Percentiles rank a stretch among this genome's conserved stretches.
These are phyloP conservation scores for Trichosporon sp. DNA, from an alignment of 1,284 basidiomycete genomes.

Conservation along the genomic window DNA sequence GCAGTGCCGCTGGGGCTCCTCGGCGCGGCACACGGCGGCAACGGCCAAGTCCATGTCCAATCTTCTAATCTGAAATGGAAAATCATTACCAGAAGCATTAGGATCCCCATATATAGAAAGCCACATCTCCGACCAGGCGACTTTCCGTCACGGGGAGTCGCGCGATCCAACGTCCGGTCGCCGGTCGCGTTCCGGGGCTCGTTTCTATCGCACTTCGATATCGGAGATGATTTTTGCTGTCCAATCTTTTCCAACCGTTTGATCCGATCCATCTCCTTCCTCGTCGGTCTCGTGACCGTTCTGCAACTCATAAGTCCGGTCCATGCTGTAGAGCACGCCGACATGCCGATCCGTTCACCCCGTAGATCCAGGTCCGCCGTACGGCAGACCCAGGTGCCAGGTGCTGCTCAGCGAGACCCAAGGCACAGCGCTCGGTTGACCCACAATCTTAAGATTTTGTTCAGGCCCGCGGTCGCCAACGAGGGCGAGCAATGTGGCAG, in stretches of 20 bases:
- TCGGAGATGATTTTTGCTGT: conserved; percentile 11
- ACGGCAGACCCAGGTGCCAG: not conserved
- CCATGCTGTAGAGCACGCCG: not conserved
- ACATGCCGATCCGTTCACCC: not conserved
- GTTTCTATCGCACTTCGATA: not conserved
- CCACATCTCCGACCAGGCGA: not conserved
- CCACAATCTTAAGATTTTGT: not conserved
- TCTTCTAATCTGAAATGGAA: conserved; percentile 18
- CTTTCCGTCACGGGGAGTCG: conserved; percentile 15
- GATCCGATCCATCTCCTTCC: not conserved
- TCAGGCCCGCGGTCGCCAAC: not conserved
- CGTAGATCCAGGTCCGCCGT: not conserved
- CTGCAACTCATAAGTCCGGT: not conserved
- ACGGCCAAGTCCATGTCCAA: conserved; percentile 1
- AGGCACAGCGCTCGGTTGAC: not conserved
- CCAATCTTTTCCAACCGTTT: conserved; percentile 16
- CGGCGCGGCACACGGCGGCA: not conserved
- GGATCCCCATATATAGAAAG: not conserved
- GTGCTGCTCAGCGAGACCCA: not conserved
- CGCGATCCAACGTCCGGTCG: conserved; percentile 1
- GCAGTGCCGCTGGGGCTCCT: conserved; percentile 16
- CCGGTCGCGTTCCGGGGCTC: not conserved
- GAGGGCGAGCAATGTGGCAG: not conserved
- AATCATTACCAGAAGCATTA: not conserved
- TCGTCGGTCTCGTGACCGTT: conserved; percentile 13